Evolutionary conservation across 495 filamentous ascomycete genomes (phyloP).

Genomic region (Daldinia bambusicola): DNA sequence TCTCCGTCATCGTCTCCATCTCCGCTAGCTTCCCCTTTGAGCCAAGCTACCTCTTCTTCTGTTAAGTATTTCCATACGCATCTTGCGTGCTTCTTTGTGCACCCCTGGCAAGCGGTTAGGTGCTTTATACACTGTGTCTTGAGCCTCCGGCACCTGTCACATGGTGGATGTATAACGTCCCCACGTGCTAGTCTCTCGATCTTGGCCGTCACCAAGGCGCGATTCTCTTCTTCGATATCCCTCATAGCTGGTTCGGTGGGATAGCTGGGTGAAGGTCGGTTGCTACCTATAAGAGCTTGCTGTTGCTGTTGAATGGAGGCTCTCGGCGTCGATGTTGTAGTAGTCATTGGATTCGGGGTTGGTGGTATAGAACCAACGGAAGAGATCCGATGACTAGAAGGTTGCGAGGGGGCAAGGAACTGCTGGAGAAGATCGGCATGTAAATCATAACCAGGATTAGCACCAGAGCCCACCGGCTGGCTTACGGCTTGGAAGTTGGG

Average conservation of each 20-base stretch:
- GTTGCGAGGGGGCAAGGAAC: constrained; percentile 47
- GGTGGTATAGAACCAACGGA: constrained; percentile 45
- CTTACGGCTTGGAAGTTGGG: constrained; percentile 45
- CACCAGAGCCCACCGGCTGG: constrained; percentile 33
- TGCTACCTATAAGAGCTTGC: constrained; percentile 37
- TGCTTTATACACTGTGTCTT: constrained; percentile 87
- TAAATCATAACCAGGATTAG: constrained; percentile 50
- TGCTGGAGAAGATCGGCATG: constrained; percentile 57
- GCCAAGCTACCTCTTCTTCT: constrained; percentile 68
- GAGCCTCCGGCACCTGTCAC: constrained; percentile 82
- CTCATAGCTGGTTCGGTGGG: constrained; percentile 36
- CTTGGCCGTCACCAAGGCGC: constrained; percentile 72
- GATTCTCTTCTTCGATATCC: constrained; percentile 53
- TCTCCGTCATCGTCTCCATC: constrained; percentile 45
- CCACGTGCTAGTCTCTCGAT: constrained; percentile 81
- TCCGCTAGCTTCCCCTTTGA: constrained; percentile 44
- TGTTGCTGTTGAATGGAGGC: constrained; percentile 39
- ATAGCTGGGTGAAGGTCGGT: constrained; percentile 47
- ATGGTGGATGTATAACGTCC: constrained; percentile 78
- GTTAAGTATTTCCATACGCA: constrained; percentile 83
- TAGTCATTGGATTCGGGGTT: constrained; percentile 45
- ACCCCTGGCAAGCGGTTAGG: constrained; percentile 83
- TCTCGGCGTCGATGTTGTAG: constrained; percentile 45
- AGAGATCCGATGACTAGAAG: constrained; percentile 42
- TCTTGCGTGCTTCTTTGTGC: constrained; percentile 88